These are phyloP conservation scores for Dactylorhiza incarnata DNA, from an alignment of 106 monocot species.

Conservation along the genomic window DNA sequence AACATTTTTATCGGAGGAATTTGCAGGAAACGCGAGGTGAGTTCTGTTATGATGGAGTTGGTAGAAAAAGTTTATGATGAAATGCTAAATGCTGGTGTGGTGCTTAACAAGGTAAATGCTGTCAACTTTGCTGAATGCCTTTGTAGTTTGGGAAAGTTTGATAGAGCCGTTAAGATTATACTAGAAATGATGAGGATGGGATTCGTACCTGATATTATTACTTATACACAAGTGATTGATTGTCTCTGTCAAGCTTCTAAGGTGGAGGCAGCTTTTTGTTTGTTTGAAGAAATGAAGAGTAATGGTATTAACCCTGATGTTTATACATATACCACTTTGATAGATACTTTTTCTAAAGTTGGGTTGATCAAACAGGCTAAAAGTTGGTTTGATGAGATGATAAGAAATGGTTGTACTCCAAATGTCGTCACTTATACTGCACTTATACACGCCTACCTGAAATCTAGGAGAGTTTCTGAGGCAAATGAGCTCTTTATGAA, in stretches of 20 bases:
- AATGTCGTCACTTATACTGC: constrained; percentile 91
- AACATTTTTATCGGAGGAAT: constrained; percentile 92
- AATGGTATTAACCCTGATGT: constrained; percentile 71
- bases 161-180: constrained; percentile 64
- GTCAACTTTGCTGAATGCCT: constrained; percentile 63
- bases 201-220: constrained; percentile 82
- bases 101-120: constrained; percentile 92
- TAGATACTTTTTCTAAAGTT: constrained; percentile 86
- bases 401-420: constrained; percentile 62
- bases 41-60: constrained; percentile 36
- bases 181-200: constrained; percentile 83
- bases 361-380: constrained; percentile 80
- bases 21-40: constrained; percentile 54
- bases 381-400: constrained; percentile 83
- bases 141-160: constrained; percentile 61
- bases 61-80: constrained; percentile 74
- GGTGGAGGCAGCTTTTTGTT: constrained; percentile 67
- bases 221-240: constrained; percentile 71
- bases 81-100: constrained; percentile 69
- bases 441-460: constrained; percentile 86
- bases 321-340: constrained; percentile 83
- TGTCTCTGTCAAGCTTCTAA: constrained; percentile 57
- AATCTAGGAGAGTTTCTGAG: constrained; percentile 42
- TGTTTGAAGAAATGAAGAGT: constrained; percentile 93
- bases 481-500: constrained; percentile 68